Percentiles rank a stretch among this genome's conserved stretches.
phyloP scores from a whole-genome alignment of 768 basidiomycete genomes.

The Coprinopsis cinerea region DNA sequence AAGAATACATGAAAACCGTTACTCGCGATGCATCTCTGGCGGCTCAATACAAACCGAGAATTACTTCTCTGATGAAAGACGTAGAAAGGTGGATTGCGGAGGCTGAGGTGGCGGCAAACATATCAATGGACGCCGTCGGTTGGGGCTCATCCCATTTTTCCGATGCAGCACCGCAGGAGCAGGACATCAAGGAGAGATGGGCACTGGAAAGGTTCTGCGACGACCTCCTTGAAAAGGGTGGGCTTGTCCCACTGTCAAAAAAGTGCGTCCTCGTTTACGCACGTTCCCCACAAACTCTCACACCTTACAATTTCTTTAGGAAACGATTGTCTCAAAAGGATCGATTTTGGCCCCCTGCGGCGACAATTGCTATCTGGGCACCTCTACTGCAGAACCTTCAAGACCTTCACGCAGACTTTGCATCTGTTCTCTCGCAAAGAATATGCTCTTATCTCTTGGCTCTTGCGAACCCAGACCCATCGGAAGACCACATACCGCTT shows the following conservation, averaged over 20 bases:
- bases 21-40: slow-evolving; percentile 61
- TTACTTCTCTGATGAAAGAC: slow-evolving; percentile 47
- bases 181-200: slow-evolving; percentile 55
- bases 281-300: slow-evolving; percentile 45
- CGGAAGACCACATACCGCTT: slow-evolving; percentile 6
- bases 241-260: slow-evolving; percentile 76
- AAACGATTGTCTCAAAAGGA: slow-evolving; percentile 44
- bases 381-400: slow-evolving; percentile 57
- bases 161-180: slow-evolving; percentile 25
- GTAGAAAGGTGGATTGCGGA: slow-evolving; percentile 80
- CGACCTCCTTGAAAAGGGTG: slow-evolving; percentile 62
- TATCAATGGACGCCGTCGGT: slow-evolving; percentile 39
- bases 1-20: slow-evolving; percentile 54
- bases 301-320: slow-evolving; percentile 36
- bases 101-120: slow-evolving; percentile 54
- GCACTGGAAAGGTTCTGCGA: slow-evolving; percentile 66
- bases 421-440: slow-evolving; percentile 38
- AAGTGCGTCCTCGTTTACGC: slow-evolving; percentile 54
- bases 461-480: slow-evolving; percentile 2
- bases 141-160: slow-evolving; percentile 33
- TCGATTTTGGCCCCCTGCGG: slow-evolving; percentile 42
- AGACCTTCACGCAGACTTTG: slow-evolving; percentile 50
- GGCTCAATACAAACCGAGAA: slow-evolving; percentile 42
- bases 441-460: slow-evolving; percentile 34
- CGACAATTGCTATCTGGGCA: slow-evolving; percentile 57